Evolutionary conservation across 2,329 filamentous ascomycete genomes (phyloP).

Genomic region (Fusarium azukiicola): DNA sequence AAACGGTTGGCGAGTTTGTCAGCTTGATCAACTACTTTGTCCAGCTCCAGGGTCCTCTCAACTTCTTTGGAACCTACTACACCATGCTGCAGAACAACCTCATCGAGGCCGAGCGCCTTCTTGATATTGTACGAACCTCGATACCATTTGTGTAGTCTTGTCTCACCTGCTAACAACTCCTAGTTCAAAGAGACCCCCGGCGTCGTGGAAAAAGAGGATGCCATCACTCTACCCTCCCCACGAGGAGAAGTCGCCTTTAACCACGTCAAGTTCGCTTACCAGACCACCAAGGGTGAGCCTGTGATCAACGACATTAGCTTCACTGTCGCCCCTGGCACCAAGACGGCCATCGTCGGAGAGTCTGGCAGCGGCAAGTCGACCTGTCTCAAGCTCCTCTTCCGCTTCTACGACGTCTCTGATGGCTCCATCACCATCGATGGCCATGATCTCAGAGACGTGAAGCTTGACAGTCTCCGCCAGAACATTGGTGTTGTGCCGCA

Average conservation of each 20-base stretch:
- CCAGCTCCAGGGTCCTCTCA: slow-evolving; percentile 80
- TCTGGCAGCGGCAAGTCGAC: slow-evolving; percentile 73
- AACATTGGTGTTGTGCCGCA: slow-evolving; percentile 70
- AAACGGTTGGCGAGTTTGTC: slow-evolving; percentile 78
- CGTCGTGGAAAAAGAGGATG: slow-evolving; percentile 66
- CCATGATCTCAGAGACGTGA: slow-evolving; percentile 67
- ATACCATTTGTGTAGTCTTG: fast-evolving
- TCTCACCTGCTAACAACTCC: slow-evolving; percentile 37
- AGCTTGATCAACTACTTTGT: slow-evolving; percentile 78
- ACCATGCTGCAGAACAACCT: slow-evolving; percentile 70
- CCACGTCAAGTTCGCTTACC: slow-evolving; percentile 68
- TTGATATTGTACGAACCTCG: slow-evolving; percentile 62
- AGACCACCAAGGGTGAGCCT: slow-evolving; percentile 60
- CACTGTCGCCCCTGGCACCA: slow-evolving; percentile 66
- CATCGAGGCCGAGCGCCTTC: slow-evolving; percentile 69
- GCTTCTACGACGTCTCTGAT: slow-evolving; percentile 71
- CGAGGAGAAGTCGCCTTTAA: slow-evolving; percentile 66
- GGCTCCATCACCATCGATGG: slow-evolving; percentile 71
- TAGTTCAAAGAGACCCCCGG: slow-evolving; percentile 69
- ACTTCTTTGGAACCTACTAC: slow-evolving; percentile 78
- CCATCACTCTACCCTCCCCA: slow-evolving; percentile 56
- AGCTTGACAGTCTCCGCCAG: slow-evolving; percentile 62
- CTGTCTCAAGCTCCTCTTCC: slow-evolving; percentile 71
- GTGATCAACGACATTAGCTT: slow-evolving; percentile 67
- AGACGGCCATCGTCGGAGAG: slow-evolving; percentile 70